phyloP scores from a whole-genome alignment of 768 basidiomycete species.

The Suillus subaureus region DNA sequence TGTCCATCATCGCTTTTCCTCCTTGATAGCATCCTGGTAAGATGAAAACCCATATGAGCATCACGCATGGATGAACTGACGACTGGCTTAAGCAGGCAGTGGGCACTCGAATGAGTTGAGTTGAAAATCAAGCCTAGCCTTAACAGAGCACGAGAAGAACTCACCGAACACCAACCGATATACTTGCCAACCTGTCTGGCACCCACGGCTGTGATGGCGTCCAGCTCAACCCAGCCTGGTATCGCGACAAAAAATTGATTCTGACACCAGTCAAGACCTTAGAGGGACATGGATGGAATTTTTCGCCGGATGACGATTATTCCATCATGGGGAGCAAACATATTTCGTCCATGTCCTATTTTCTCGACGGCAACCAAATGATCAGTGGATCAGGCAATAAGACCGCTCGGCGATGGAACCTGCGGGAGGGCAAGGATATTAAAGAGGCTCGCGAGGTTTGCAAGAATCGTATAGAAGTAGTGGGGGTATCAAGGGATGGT shows the following conservation, averaged over 20 bases:
- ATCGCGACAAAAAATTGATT: neutral
- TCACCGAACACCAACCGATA: neutral
- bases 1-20: too few species aligned
- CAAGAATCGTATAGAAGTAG: accelerated
- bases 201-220: neutral
- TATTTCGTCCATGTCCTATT: neutral
- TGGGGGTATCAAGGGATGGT: neutral
- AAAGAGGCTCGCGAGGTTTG: neutral
- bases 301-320: neutral
- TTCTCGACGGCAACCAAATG: neutral
- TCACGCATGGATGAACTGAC: too few species aligned
- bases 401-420: neutral
- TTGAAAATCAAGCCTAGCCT: too few species aligned
- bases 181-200: neutral
- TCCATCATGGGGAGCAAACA: neutral
- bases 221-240: neutral
- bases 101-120: too few species aligned
- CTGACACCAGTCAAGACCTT: neutral
- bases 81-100: too few species aligned
- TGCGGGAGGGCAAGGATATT: neutral
- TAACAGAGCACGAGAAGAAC: neutral
- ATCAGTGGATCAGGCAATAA: neutral
- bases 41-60: too few species aligned
- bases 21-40: too few species aligned
- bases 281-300: neutral